These are phyloP conservation scores for Trametes maxima DNA, from an alignment of 768 basidiomycete genomes.

Conservation along the genomic window DNA sequence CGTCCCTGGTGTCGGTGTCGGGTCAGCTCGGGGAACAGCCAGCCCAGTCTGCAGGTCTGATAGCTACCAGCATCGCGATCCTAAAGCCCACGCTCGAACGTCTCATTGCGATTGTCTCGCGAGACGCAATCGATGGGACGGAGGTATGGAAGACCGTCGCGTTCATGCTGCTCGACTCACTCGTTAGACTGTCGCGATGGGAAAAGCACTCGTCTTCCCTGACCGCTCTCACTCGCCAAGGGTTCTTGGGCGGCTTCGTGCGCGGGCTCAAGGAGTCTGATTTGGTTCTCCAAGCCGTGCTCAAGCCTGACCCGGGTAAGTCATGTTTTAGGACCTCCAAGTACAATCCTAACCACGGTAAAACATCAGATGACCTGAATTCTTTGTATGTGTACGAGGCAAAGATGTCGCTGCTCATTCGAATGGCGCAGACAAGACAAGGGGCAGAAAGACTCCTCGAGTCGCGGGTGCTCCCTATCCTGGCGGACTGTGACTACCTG, in stretches of 20 bases:
- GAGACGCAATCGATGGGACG: constrained; percentile 93
- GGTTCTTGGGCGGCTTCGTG: constrained; percentile 81
- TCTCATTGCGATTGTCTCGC: constrained; percentile 68
- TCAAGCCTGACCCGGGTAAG: constrained; percentile 90
- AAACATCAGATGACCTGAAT: constrained; percentile 75
- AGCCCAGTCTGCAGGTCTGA: constrained; percentile 38
- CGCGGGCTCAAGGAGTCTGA: constrained; percentile 85
- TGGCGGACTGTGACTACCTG: constrained; percentile 86
- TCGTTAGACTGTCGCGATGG: constrained; percentile 68
- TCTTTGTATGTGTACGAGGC: constrained; percentile 93
- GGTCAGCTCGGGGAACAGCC: constrained; percentile 8
- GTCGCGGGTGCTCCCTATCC: constrained; percentile 67
- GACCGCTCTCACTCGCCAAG: constrained; percentile 63
- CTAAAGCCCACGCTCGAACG: constrained; percentile 73
- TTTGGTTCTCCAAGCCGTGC: constrained; percentile 65
- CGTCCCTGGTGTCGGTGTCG: constrained; percentile 24
- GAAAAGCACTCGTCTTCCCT: constrained; percentile 71
- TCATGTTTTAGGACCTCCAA: background rate
- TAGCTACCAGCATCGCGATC: constrained; percentile 62
- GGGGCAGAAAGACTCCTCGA: constrained; percentile 88
- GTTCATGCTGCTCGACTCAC: constrained; percentile 85
- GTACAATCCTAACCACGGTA: background rate
- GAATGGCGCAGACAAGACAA: constrained; percentile 77
- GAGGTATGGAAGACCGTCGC: constrained; percentile 98
- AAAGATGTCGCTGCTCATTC: constrained; percentile 87